Evolutionary conservation across 345 rosid species (phyloP), one percentile per base, ranked within the genome.

Genomic region (Reutealis trisperma): DNA sequence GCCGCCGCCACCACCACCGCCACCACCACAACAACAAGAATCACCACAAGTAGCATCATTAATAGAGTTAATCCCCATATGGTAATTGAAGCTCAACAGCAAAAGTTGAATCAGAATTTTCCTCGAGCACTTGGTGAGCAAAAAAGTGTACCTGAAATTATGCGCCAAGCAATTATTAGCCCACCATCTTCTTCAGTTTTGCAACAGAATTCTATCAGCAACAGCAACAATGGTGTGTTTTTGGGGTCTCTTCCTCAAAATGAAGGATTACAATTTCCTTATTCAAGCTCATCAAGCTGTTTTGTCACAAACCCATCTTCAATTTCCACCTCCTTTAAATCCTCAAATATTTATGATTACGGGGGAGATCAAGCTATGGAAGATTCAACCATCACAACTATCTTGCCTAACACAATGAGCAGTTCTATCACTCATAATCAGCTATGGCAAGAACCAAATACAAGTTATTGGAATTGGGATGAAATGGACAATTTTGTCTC

Each of bases 381-480:
- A 27, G 80, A 81, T 51, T 83, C 90, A 68, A 80, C 77, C 74
- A 67, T 76, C 60, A 81, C 82, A 51, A 70, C 76, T n/a, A 32
- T 60, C 76, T 66, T 78, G 83, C 82, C 82, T 30, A 69, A 62
- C 58, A 67, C 74, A 42, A 79, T 71, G 55, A 69, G 72, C 64
- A 45, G 41, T 37, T 37, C 62, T 42, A 14, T 68, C 55, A 14
- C 75, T 19, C 47, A 58, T 30, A 37, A 37, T 6, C 75, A 65
- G 30, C 82, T 83, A 58, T 83, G 85, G 87, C 88, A 80, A 68
- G 71, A 62, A 25, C 73, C 79, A 16, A 54, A 62, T 44, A 54
- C 79, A 51, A 83, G 75, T 24, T 82, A 68, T 79, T 89, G 91
- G 92, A 86, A 83, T 77, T 87, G 89, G 94, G 92, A 89, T 54